Evolutionary conservation across 2,329 filamentous ascomycete species (phyloP).

Genomic region (Colletotrichum truncatum): DNA sequence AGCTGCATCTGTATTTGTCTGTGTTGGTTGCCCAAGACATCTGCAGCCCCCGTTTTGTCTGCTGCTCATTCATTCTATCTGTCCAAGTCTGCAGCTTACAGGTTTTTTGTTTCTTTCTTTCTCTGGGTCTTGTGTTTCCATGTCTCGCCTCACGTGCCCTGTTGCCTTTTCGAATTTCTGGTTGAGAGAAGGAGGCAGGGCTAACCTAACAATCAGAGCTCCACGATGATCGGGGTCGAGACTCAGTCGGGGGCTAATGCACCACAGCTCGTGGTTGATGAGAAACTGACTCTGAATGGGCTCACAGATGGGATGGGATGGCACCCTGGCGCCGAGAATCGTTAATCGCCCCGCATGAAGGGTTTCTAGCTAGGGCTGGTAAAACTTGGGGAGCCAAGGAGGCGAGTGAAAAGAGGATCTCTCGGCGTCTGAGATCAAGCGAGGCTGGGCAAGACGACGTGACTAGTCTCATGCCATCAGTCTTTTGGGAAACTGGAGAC

Average conservation of each 20-base stretch:
- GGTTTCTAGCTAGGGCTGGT: constrained; percentile 21
- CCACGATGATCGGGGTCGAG: constrained; percentile 16
- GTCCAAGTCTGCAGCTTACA: too few species aligned
- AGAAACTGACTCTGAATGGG: constrained; percentile 18
- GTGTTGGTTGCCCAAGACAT: background rate
- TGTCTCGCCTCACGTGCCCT: constrained; percentile 16
- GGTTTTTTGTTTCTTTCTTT: too few species aligned
- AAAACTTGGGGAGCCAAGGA: constrained; percentile 20
- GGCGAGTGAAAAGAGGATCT: constrained; percentile 13
- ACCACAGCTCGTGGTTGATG: background rate
- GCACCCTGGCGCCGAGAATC: constrained; percentile 17
- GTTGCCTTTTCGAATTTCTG: constrained; percentile 1
- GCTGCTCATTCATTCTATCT: background rate
- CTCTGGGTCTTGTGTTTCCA: constrained; percentile 3
- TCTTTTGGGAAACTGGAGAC: background rate
- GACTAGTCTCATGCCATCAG: background rate
- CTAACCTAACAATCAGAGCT: background rate
- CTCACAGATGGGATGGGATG: constrained; percentile 22
- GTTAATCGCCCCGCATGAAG: constrained; percentile 20
- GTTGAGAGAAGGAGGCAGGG: background rate
- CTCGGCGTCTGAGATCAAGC: constrained; percentile 18
- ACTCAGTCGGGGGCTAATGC: constrained; percentile 11
- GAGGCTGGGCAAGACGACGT: background rate
- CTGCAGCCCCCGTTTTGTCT: background rate
- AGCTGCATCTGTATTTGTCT: background rate